Evolutionary conservation across 2,329 filamentous ascomycete species (phyloP), one percentile per base, ranked within the genome.

Genomic region (Aspergillus proliferans): DNA sequence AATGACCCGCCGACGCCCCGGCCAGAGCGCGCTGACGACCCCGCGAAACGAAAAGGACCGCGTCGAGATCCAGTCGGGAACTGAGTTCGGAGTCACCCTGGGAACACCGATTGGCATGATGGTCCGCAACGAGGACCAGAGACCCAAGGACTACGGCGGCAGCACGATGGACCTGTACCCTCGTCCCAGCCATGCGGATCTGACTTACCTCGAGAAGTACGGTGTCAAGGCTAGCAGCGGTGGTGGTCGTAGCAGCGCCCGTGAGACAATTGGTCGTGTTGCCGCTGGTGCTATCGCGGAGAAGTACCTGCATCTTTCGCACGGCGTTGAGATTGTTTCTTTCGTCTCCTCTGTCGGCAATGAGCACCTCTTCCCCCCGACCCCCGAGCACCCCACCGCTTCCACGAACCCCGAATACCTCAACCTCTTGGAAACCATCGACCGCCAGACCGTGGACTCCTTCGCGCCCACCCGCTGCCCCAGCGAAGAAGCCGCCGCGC

Each of bases 141-240:
- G 92, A 54, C 92, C 91, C 34, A 84, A 88, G 67, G 93, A 98
- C 76, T 97, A 97, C 72, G 87, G 87, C 49, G 82, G 83, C 72
- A 81, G 83, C 66, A 95, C 91, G 26, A 96, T 96, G 82, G 88
- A 97, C 71, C 74, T 84, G 54, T 97, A 86, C 78, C 93, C 93
- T 4, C 82, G 93, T 46, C 93, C 92, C 33, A 89, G 84, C 67
- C 93, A 97, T 72, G 92, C 93, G 52, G 92, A 97, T 73, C 96
- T 87, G 82, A 97, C 93, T 52, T 97, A 97, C 74, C 79, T 95
- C 52, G 88, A 95, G 71, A 97, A 97, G 75, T 98, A 98, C 70
- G 92, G 92, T 49, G 84, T 94, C 59, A 94, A 94, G 76, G 90
- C 93, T 34, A 88, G 83, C 67, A 90, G 85, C 53, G 92, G 93